A percentile compares a stretch with the other conserved stretches of the same genome.
Conservation (phyloP, 2,329 filamentous ascomycete species). For the Aphanocladium album region DNA sequence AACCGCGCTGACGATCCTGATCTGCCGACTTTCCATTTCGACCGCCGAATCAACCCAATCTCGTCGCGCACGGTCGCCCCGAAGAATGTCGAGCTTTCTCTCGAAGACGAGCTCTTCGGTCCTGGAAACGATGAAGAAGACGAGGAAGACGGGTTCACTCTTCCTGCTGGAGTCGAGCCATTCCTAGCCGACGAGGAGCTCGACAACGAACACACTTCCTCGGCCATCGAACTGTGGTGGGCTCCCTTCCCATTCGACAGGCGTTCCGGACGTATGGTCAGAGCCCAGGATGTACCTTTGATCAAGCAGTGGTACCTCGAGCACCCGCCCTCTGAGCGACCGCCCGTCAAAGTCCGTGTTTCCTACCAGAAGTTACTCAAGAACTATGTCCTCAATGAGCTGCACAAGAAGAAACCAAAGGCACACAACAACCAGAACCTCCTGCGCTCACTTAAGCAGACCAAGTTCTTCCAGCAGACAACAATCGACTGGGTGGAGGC, state of each 20-base stretch:
- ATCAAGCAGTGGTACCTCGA: constrained; percentile 99
- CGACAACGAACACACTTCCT: constrained; percentile 81
- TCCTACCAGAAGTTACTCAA: constrained; percentile 98
- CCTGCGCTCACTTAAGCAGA: constrained; percentile 83
- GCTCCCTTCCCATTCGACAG: constrained; percentile 94
- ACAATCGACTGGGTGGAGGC: constrained; percentile 99
- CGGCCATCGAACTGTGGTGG: constrained; percentile 96
- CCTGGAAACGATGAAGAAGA: constrained; percentile 65
- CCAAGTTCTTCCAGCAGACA: constrained; percentile 99
- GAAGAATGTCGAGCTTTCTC: constrained; percentile 86
- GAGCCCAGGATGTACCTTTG: constrained; percentile 91
- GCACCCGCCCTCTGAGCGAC: constrained; percentile 77
- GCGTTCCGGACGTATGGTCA: constrained; percentile 90
- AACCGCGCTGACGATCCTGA: constrained; percentile 81
- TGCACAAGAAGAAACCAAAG: constrained; percentile 94
- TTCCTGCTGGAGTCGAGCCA: constrained; percentile 75
- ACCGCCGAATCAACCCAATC: constrained; percentile 95
- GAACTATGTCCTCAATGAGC: constrained; percentile 90
- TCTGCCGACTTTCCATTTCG: constrained; percentile 94
- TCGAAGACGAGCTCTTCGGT: constrained; percentile 93
- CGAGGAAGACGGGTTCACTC: constrained; percentile 78
- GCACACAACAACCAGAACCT: constrained; percentile 92
- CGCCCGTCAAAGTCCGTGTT: constrained; percentile 94
- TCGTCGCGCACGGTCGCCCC: constrained; percentile 90
- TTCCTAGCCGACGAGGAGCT: constrained; percentile 88